A percentile compares a stretch with the other conserved stretches of the same genome.
Evolutionary conservation across 1,284 basidiomycete species (phyloP).

Genomic region (Cryptococcus depauperatus): DNA sequence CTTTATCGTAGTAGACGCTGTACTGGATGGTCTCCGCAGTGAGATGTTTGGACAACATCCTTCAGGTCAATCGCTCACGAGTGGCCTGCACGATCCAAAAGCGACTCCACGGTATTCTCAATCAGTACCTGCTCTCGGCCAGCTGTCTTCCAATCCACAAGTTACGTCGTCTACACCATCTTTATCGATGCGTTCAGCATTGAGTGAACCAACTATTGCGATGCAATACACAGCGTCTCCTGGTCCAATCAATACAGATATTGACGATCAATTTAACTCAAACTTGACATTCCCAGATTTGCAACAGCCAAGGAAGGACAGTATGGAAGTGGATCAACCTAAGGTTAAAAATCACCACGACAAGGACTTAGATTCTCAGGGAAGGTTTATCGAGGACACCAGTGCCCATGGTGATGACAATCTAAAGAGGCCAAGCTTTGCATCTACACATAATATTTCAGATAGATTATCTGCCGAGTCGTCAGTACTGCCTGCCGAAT

Average conservation of each 20-base stretch:
- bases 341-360: background rate
- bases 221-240: conserved; percentile 2
- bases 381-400: background rate
- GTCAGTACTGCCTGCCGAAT: conserved; percentile 10
- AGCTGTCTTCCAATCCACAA: background rate
- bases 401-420: conserved; percentile 10
- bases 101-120: background rate
- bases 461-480: conserved; percentile 13
- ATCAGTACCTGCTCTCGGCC: background rate
- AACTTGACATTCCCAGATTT: background rate
- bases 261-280: background rate
- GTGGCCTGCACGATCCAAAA: background rate
- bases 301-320: conserved; percentile 3
- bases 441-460: conserved; percentile 10
- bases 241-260: background rate
- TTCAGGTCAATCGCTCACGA: background rate
- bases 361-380: background rate
- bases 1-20: conserved; percentile 79
- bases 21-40: conserved; percentile 65
- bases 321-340: conserved; percentile 14
- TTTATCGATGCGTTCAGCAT: too few species aligned
- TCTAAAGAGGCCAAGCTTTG: conserved; percentile 19
- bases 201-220: background rate
- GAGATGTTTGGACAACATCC: conserved; percentile 44
- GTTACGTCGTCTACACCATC: background rate